A percentile compares a stretch with the other conserved stretches of the same genome.
Evolutionary conservation across 352 stramenopile species (phyloP).

Genomic region (Phytopythium kandeliae): DNA sequence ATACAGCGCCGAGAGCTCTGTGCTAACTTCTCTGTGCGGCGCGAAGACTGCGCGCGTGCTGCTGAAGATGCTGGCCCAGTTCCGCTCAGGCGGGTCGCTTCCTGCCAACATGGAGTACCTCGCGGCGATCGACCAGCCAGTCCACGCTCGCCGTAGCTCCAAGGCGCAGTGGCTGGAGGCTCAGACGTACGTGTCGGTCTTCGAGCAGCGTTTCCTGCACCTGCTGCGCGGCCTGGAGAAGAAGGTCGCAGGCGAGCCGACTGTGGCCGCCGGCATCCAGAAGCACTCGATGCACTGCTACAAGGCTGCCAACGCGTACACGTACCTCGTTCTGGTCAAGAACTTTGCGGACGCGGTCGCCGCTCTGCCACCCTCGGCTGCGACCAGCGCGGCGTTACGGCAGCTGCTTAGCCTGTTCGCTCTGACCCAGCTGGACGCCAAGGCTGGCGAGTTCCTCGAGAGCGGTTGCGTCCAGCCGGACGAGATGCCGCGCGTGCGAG

Average conservation of each 20-base stretch:
- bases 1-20: too few relatives aligned
- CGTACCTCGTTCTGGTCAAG: slow-evolving; percentile 37
- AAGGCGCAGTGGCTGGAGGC: slow-evolving; percentile 31
- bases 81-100: slow-evolving; percentile 18
- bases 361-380: neutral
- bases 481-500: slow-evolving; percentile 45
- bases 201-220: slow-evolving; percentile 54
- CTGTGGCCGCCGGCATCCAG: slow-evolving; percentile 37
- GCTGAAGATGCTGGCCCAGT: slow-evolving; percentile 37
- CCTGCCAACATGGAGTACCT: slow-evolving; percentile 40
- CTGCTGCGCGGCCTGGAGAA: slow-evolving; percentile 32
- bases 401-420: slow-evolving; percentile 68
- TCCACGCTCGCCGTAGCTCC: slow-evolving; percentile 10
- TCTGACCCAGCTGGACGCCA: slow-evolving; percentile 60
- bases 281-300: slow-evolving; percentile 59
- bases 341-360: slow-evolving; percentile 35
- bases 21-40: neutral
- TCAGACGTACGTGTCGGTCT: slow-evolving; percentile 30
- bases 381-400: slow-evolving; percentile 23
- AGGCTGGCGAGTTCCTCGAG: slow-evolving; percentile 63
- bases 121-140: slow-evolving; percentile 35
- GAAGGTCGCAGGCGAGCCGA: slow-evolving; percentile 20
- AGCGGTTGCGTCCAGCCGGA: slow-evolving; percentile 34
- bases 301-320: slow-evolving; percentile 56
- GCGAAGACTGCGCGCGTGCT: slow-evolving; percentile 36